These are phyloP conservation scores for Fusarium lyarnte DNA, from an alignment of 2,329 filamentous ascomycete genomes.

Conservation along the genomic window DNA sequence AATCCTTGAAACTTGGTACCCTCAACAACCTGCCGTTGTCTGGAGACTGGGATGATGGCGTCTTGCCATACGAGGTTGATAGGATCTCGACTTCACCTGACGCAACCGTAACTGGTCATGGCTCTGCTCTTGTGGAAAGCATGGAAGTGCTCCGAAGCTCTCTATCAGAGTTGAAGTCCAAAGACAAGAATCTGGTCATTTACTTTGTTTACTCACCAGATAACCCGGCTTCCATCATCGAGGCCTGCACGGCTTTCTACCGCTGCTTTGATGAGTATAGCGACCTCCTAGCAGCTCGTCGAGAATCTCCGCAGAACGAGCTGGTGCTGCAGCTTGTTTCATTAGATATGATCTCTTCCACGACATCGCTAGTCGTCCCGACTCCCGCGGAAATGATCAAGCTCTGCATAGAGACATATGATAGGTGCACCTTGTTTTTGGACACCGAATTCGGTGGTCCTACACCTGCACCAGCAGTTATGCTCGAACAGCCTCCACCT, in stretches of 20 bases:
- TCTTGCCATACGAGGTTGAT: conserved; percentile 62
- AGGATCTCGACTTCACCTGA: conserved; percentile 54
- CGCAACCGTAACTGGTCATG: conserved; percentile 53
- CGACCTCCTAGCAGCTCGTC: conserved; percentile 55
- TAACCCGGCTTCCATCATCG: conserved; percentile 68
- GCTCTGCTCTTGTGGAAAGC: conserved; percentile 58
- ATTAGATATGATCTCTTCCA: conserved; percentile 71
- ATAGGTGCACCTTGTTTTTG: conserved; percentile 69
- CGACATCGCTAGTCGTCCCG: conserved; percentile 70
- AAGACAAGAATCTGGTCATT: conserved; percentile 73
- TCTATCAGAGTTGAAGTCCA: conserved; percentile 53
- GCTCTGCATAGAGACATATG: conserved; percentile 80
- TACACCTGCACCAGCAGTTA: conserved; percentile 74
- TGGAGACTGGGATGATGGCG: conserved; percentile 52
- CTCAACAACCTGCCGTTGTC: conserved; percentile 64
- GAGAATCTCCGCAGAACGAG: conserved; percentile 63
- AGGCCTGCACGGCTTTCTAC: conserved; percentile 79
- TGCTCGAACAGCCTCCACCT: conserved; percentile 75
- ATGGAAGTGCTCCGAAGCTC: conserved; percentile 60
- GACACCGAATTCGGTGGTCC: conserved; percentile 55
- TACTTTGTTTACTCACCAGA: conserved; percentile 79
- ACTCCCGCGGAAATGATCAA: conserved; percentile 67
- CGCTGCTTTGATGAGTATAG: conserved; percentile 71
- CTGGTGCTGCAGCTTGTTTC: conserved; percentile 83
- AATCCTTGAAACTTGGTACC: conserved; percentile 75